phyloP scores from a whole-genome alignment of 2,329 filamentous ascomycete genomes.

The Rhynchosporium agropyri region DNA sequence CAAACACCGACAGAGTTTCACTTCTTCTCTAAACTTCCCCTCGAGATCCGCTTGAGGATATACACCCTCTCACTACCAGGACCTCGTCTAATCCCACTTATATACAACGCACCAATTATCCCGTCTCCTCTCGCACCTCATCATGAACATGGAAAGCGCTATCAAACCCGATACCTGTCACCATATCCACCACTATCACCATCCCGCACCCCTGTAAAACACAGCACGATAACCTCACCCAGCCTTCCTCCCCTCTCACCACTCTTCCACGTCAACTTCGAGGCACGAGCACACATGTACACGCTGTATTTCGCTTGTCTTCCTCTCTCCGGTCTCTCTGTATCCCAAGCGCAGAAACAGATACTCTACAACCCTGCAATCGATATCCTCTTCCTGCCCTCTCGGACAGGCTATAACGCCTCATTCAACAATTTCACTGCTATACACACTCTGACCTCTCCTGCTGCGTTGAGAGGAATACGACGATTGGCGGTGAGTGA shows the following conservation, averaged over 20 bases:
- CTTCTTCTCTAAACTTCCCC: constrained; percentile 30
- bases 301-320: constrained; percentile 25
- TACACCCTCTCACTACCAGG: constrained; percentile 28
- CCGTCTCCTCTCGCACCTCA: not conserved
- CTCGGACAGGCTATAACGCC: constrained; percentile 7
- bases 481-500: constrained; percentile 26
- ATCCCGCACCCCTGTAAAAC: not conserved
- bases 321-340: constrained; percentile 13
- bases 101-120: constrained; percentile 17
- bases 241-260: constrained; percentile 15
- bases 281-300: constrained; percentile 22
- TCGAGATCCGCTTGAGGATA: constrained; percentile 34
- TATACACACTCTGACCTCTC: constrained; percentile 10
- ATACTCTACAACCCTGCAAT: not conserved
- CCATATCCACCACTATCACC: not conserved
- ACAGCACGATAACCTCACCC: constrained; percentile 8
- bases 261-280: constrained; percentile 26
- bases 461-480: constrained; percentile 9
- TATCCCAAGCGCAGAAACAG: not conserved
- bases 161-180: not conserved
- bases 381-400: constrained; percentile 25
- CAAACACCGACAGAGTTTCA: constrained; percentile 17
- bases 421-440: constrained; percentile 26
- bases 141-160: not conserved
- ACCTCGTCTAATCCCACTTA: constrained; percentile 28